Percentiles rank a stretch among this genome's conserved stretches.
Evolutionary conservation across 2,329 filamentous ascomycete species (phyloP).

Genomic region (Ophiostoma sp.): DNA sequence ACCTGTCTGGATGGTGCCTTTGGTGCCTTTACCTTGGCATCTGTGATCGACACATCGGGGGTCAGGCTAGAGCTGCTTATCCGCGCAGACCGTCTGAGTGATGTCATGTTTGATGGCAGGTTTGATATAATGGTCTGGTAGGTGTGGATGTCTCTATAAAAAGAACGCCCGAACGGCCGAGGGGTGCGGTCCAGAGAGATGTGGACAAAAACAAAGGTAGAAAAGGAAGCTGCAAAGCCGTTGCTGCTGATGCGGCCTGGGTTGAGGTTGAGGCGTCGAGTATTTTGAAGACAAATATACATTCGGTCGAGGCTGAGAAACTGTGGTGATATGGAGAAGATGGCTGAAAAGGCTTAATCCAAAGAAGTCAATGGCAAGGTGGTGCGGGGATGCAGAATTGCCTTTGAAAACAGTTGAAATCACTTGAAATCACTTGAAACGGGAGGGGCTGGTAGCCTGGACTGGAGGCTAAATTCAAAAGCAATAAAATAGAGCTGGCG

Average conservation of each 20-base stretch:
- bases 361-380: background rate
- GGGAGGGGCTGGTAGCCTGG: background rate
- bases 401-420: too few species aligned
- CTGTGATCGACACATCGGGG: background rate
- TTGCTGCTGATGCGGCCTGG: background rate
- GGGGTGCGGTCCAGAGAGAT: background rate
- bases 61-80: slow-evolving; percentile 33
- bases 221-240: background rate
- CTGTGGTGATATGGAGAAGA: background rate
- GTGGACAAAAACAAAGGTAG: background rate
- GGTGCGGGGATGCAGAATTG: background rate
- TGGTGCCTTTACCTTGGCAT: background rate
- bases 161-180: background rate
- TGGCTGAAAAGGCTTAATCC: background rate
- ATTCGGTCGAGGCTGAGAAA: background rate
- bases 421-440: background rate
- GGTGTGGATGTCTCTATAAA: background rate
- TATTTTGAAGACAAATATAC: background rate
- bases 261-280: background rate
- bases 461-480: background rate
- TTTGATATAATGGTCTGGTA: background rate
- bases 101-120: slow-evolving; percentile 19
- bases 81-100: slow-evolving; percentile 37
- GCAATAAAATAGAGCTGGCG: background rate
- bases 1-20: background rate